Conservation (phyloP, 225 moss, liverwort and hornwort genomes). For the Thuidium tamariscinum region DNA sequence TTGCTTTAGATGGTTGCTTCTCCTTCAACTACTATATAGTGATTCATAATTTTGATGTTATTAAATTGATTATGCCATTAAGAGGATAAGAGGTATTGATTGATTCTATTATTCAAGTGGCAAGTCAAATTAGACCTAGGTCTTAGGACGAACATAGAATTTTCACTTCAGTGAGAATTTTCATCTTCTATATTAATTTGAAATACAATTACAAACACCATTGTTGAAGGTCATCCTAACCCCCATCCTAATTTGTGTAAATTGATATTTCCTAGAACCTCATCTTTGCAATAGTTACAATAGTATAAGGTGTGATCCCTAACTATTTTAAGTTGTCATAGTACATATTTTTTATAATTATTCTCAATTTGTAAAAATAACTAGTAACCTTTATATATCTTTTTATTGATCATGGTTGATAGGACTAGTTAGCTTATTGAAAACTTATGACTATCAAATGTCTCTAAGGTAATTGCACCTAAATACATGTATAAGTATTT, state of each 20-base stretch:
- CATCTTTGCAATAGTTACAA: not conserved
- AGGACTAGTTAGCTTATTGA: not conserved
- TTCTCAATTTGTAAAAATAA: not conserved
- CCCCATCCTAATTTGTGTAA: not conserved
- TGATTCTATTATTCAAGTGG: rapidly evolving
- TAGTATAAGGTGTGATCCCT: no score
- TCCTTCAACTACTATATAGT: not conserved
- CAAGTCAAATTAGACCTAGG: not conserved
- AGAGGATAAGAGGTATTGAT: not conserved
- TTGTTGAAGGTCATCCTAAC: not conserved
- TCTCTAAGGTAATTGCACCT: no score
- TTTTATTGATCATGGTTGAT: not conserved
- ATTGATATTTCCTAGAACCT: not conserved
- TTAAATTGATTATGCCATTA: no score
- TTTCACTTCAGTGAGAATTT: not conserved
- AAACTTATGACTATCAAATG: not conserved
- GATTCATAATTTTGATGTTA: rapidly evolving
- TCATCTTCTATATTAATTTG: not conserved
- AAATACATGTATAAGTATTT: no score
- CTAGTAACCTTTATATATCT: no score
- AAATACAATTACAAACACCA: no score
- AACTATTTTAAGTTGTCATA: rapidly evolving
- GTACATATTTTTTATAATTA: not conserved
- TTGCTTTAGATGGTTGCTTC: not conserved
- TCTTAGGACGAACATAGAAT: not conserved